Evolutionary conservation across 495 filamentous ascomycete genomes (phyloP), one percentile per base, ranked within the genome.

Genomic region (Cryomyces minteri): DNA sequence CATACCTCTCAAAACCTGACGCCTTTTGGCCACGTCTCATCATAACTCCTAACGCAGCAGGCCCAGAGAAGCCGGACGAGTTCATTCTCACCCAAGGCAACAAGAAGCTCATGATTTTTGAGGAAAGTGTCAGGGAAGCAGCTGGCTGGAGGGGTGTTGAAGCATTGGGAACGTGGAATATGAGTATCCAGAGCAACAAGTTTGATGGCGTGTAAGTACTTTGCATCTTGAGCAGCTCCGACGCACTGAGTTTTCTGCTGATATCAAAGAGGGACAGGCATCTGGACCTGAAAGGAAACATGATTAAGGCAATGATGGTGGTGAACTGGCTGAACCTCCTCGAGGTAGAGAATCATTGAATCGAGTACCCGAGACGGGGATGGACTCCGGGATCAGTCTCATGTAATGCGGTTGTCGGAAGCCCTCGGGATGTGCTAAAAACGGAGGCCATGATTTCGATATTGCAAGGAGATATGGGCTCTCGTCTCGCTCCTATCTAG

Each of bases 251-350:
- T 5, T 31, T 38, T 4, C 6, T 43, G 43, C 50, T 51, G 41
- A 52, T 33, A 5, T 14, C 32, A 12, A 9, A 12, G 14, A 10
- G 43, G 12, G 6, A 25, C 44, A 61, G 58, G 43, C 69, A 72
- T 54, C 54, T 71, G 46, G 69, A 72, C 51, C 56, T 72, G 56
- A 62, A 54, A 43, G 69, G 69, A 0, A 72, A 72, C 54, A 51
- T 72, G 45, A 51, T 72, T 29, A 72, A 72, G 54, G 69, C 69
- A 5, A 71, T 71, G 69, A 71, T 69, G 67, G 63, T 70, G n/a
- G 51, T 72, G 54, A 71, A 72, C 45, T 72, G 69, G 69, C 46
- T 72, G 49, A 58, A 64, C 50, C 45, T 62, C 47, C 49, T 66
- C 9, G 43, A 50, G 6, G 48, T 53, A 40, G 32, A 43, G 4